Evolutionary conservation across 352 stramenopile species (phyloP).

Genomic region (Blastocystis sp.): DNA sequence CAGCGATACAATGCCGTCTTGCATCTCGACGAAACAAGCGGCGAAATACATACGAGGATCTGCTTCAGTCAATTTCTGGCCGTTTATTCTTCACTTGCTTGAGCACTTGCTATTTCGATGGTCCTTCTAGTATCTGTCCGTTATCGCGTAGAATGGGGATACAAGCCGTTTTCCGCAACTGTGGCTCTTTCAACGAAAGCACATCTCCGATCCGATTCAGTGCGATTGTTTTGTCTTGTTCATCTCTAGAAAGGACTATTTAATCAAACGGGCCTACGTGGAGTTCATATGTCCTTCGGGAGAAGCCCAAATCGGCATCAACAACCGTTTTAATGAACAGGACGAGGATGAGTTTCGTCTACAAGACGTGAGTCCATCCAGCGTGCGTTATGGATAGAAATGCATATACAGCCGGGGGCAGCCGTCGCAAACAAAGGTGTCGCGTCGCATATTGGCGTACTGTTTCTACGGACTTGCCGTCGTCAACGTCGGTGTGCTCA

Average conservation of each 20-base stretch:
- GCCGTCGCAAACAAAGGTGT: slow-evolving; percentile 60
- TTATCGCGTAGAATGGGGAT: slow-evolving; percentile 11
- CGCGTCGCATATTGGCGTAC: slow-evolving; percentile 38
- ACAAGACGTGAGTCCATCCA: slow-evolving; percentile 29
- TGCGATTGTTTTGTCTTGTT: neutral
- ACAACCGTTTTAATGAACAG: slow-evolving; percentile 62
- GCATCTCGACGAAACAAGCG: no score
- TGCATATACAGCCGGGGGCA: slow-evolving; percentile 61
- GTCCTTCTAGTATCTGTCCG: neutral
- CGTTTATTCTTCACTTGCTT: neutral
- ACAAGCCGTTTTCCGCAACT: slow-evolving; percentile 38
- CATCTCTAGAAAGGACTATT: slow-evolving; percentile 64
- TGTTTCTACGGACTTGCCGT: slow-evolving; percentile 25
- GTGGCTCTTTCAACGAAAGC: slow-evolving; percentile 69
- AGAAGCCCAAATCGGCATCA: slow-evolving; percentile 59
- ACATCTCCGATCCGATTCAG: slow-evolving; percentile 49
- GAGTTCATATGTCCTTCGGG: slow-evolving; percentile 60
- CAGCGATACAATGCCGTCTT: no score
- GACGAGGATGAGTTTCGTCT: slow-evolving; percentile 66
- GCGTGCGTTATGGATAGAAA: slow-evolving; percentile 1
- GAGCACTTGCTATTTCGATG: neutral
- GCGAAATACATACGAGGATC: neutral
- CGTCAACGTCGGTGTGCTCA: slow-evolving; percentile 24
- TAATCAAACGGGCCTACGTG: slow-evolving; percentile 59
- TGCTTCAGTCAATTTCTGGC: neutral